A percentile compares a stretch with the other conserved stretches of the same genome.
phyloP scores from a whole-genome alignment of 192 early-diverging fungal species.

The Pilobolus umbonatus region DNA sequence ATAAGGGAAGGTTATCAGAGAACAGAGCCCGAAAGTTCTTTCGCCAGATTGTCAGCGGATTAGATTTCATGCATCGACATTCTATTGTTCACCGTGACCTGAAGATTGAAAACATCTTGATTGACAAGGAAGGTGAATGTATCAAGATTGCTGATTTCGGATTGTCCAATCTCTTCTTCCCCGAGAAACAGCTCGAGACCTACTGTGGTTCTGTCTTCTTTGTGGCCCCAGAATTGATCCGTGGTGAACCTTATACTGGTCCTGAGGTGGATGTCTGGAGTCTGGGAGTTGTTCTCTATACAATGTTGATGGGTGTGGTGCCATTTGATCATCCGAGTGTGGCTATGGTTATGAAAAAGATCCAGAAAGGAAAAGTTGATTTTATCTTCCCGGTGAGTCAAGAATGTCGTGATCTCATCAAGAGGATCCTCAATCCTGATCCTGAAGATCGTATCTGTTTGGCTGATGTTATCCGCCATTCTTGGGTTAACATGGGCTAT shows the following conservation, averaged over 20 bases:
- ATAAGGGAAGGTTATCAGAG: constrained; percentile 71
- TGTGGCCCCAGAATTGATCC: constrained; percentile 80
- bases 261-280: constrained; percentile 90
- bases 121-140: constrained; percentile 51
- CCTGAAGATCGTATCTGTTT: constrained; percentile 63
- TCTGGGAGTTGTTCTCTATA: constrained; percentile 81
- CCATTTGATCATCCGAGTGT: constrained; percentile 85
- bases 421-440: constrained; percentile 68
- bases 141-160: constrained; percentile 91
- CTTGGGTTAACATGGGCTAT: constrained; percentile 71
- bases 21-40: constrained; percentile 70
- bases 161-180: constrained; percentile 67
- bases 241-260: constrained; percentile 73
- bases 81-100: constrained; percentile 70
- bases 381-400: constrained; percentile 67
- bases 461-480: constrained; percentile 65
- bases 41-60: constrained; percentile 68
- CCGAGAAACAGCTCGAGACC: constrained; percentile 47
- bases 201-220: constrained; percentile 73
- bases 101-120: constrained; percentile 82
- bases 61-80: constrained; percentile 51
- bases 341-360: constrained; percentile 80
- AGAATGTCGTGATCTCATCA: constrained; percentile 57
- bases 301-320: constrained; percentile 74
- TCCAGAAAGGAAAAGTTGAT: constrained; percentile 70